phyloP scores from a whole-genome alignment of 495 filamentous ascomycete species.

The Neurospora tetrasperma region DNA sequence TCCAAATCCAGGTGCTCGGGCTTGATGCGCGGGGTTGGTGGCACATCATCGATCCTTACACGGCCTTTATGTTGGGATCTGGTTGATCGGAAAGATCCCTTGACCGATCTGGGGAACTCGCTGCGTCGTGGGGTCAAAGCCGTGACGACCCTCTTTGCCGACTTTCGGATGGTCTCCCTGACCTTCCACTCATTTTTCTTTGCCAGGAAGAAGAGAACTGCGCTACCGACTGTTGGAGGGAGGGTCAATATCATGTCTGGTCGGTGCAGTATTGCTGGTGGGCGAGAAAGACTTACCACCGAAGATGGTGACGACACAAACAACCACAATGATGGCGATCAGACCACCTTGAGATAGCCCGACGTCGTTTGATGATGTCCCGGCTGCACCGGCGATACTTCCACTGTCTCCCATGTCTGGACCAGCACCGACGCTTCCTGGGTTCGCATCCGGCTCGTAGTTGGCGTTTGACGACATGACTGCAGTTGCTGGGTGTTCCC shows the following conservation, averaged over 20 bases:
- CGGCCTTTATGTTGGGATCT: constrained; percentile 16
- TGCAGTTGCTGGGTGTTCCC: neutral
- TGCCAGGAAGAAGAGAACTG: constrained; percentile 42
- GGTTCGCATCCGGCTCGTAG: constrained; percentile 6
- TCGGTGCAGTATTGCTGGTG: neutral
- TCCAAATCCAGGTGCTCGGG: constrained; percentile 36
- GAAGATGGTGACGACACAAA: constrained; percentile 43
- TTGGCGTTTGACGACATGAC: constrained; percentile 4
- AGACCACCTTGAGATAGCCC: constrained; percentile 47
- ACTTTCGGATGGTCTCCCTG: constrained; percentile 40
- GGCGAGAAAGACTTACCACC: constrained; percentile 36
- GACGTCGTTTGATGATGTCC: constrained; percentile 37
- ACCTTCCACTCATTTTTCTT: constrained; percentile 50
- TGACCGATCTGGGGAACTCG: constrained; percentile 44
- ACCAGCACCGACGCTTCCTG: constrained; percentile 4
- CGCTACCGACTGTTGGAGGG: constrained; percentile 30
- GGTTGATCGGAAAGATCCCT: constrained; percentile 21
- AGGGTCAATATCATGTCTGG: neutral
- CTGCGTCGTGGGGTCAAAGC: constrained; percentile 44
- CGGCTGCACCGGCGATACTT: constrained; percentile 44
- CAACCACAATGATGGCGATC: constrained; percentile 52
- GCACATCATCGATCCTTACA: constrained; percentile 36
- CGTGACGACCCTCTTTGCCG: constrained; percentile 41
- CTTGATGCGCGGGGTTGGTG: constrained; percentile 38
- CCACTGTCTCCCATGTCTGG: constrained; percentile 23